Evolutionary conservation across 2,329 filamentous ascomycete species (phyloP), one percentile per base, ranked within the genome.

Genomic region (Tolypocladium ovalisporum): DNA sequence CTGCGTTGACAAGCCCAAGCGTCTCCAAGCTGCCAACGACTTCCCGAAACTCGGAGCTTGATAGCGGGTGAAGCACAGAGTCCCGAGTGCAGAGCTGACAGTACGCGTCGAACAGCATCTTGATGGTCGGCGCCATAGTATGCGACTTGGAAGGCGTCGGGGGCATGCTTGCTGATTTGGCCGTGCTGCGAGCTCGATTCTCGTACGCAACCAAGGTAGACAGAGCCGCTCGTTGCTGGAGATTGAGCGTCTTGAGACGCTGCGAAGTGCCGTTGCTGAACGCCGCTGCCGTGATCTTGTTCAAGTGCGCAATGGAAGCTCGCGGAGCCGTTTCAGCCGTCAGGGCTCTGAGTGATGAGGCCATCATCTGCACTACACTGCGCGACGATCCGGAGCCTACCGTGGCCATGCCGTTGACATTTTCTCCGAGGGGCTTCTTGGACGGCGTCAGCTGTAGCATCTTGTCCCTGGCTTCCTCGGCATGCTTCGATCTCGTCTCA

Each of bases 181-280:
- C 74, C 56, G 59, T 65, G 9, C 75, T 75, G 54, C 83, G 79
- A 63, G 83, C 87, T 61, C 84, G 85, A 65, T 88, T 89, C 70
- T 97, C 92, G n/a, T 94, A 83, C 2, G 90, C 90, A 42, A 93
- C 81, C 17, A 99, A 79, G 0, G 93, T 85, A 74, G 94, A 99
- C 12, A 99, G 79, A 0, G 93, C 91, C 4, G 93, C 94, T 71
- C 96, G 97, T 71, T 99, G 94, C 69, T 99, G 95, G 2, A 99
- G 80, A 69, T 97, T 99, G 57, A 99, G 82, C 5, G 86, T 85
- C 70, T 89, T 87, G 17, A 99, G 83, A 58, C 94, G 84, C 65
- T 97, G 90, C 15, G 80, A 83, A 1, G 91, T 88, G 39, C 92
- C 92, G 64, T 97, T 93, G 69, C 89, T 90, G 71, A 99, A 97